Base-by-base conservation (phyloP, 345 rosid genomes). In the Linum tenue region DNA sequence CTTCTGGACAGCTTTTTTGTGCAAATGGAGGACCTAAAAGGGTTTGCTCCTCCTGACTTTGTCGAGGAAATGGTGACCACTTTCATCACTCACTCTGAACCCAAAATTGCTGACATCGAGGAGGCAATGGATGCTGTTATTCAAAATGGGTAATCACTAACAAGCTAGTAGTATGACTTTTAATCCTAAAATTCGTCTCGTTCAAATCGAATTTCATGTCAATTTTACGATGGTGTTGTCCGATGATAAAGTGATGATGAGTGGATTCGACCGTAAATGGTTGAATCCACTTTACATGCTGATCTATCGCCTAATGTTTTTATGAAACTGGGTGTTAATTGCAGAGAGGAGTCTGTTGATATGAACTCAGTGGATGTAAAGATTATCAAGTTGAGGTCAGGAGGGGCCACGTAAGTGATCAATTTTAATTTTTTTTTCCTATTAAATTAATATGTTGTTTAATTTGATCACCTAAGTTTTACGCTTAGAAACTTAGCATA, bases 11-110 rank as follows among this genome's bases (percentile, higher is more conserved):
- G 58, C 5, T 50, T 65, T 43, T 78, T 69, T 14, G 39, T 70
- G 48, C 76, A 73, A 17, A 56, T 78, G 36, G 85, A 81, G 69
- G 31, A 73, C 10, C 74, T 78, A 0, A 73, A 37, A 62, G 69
- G 53, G 0, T 31, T 9, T 5, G 69, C 57, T 8, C 59, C 56
- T 35, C 81, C 82, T 39, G 12, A 39, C 41, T 78, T 76, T 3
- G 73, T 67, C 11, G 73, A 71, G 77, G 79, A 78, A 53, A 67
- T 78, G 43, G 5, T 71, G 1, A 51, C 40, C 40, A 2, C 65
- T 59, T 81, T 62, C 61, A 73, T 66, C 15, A 39, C 31, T 16
- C 77, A 81, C 22, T 59, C 84, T 0, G n/a, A 51, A 4, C 64
- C n/a, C 31, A 39, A 41, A 9, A 14, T 83, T 15, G 62, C 55